Percentiles rank a stretch among this genome's conserved stretches.
These are phyloP conservation scores for Aspergillus phoenicis DNA, from an alignment of 2,329 filamentous ascomycete genomes.

Conservation along the genomic window DNA sequence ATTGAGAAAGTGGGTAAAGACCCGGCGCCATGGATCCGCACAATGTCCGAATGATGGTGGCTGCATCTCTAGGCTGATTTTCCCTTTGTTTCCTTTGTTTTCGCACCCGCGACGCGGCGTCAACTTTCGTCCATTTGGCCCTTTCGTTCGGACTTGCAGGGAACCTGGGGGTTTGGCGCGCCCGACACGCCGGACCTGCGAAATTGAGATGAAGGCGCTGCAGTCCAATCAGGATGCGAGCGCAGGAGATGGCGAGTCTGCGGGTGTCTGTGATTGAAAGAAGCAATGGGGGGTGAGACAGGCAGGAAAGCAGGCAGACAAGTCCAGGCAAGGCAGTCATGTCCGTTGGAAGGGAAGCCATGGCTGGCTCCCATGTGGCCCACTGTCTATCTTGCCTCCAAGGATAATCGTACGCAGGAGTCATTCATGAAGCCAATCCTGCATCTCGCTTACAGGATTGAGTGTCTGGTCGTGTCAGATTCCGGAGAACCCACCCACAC, in stretches of 20 bases:
- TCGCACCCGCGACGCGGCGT: background rate
- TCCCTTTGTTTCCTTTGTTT: slow-evolving; percentile 19
- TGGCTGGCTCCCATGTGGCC: background rate
- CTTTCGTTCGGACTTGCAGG: slow-evolving; percentile 6
- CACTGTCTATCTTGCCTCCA: background rate
- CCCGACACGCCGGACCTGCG: too few relatives aligned
- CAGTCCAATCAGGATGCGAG: background rate
- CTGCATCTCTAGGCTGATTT: slow-evolving; percentile 15
- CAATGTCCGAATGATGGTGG: slow-evolving; percentile 18
- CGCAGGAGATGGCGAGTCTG: background rate
- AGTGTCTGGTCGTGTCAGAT: slow-evolving; percentile 5
- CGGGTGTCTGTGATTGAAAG: background rate
- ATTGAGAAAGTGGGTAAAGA: slow-evolving; percentile 1
- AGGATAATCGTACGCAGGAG: background rate
- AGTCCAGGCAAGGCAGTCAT: background rate
- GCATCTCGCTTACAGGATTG: background rate
- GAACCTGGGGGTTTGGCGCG: too few relatives aligned
- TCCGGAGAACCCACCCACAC: background rate
- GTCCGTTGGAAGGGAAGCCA: background rate
- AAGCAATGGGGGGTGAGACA: slow-evolving; percentile 4
- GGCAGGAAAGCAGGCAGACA: background rate
- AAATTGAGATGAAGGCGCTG: background rate
- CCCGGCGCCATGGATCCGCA: slow-evolving; percentile 21
- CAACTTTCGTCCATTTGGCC: background rate
- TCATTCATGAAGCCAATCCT: background rate